Conservation (phyloP, 2,329 filamentous ascomycete species). For the Paraconiothyrium brasiliense region DNA sequence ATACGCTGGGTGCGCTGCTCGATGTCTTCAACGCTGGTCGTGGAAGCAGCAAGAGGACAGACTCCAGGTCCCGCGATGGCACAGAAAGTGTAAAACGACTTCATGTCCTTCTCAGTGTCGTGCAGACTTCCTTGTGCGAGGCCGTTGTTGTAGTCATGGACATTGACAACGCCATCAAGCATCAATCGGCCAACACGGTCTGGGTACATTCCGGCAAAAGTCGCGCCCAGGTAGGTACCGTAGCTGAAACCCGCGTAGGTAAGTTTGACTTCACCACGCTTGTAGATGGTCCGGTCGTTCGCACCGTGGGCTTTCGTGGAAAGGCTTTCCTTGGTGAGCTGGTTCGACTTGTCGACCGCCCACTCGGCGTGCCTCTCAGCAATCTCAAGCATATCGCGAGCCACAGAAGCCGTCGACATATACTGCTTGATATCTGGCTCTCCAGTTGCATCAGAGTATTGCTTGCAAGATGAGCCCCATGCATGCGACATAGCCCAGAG, state of each 20-base stretch:
- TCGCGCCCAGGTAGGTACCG: constrained; percentile 54
- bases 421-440: constrained; percentile 53
- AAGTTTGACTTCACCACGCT: constrained; percentile 39
- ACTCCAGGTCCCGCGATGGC: constrained; percentile 50
- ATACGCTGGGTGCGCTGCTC: constrained; percentile 45
- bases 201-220: constrained; percentile 52
- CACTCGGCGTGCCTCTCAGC: constrained; percentile 55
- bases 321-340: not conserved
- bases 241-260: constrained; percentile 61
- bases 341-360: constrained; percentile 24
- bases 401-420: constrained; percentile 58
- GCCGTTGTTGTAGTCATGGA: constrained; percentile 45
- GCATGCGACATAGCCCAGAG: constrained; percentile 55
- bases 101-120: constrained; percentile 56
- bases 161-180: constrained; percentile 59
- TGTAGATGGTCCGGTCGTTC: constrained; percentile 16
- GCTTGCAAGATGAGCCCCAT: constrained; percentile 41
- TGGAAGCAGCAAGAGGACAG: constrained; percentile 52
- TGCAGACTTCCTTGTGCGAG: constrained; percentile 53
- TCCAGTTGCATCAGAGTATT: constrained; percentile 32
- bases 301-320: not conserved
- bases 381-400: constrained; percentile 61
- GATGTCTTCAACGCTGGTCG: constrained; percentile 46
- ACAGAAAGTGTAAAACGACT: constrained; percentile 57
- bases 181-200: constrained; percentile 46